Evolutionary conservation across 2,329 filamentous ascomycete genomes (phyloP), one percentile per base, ranked within the genome.

Genomic region (Teratosphaeria viscida): DNA sequence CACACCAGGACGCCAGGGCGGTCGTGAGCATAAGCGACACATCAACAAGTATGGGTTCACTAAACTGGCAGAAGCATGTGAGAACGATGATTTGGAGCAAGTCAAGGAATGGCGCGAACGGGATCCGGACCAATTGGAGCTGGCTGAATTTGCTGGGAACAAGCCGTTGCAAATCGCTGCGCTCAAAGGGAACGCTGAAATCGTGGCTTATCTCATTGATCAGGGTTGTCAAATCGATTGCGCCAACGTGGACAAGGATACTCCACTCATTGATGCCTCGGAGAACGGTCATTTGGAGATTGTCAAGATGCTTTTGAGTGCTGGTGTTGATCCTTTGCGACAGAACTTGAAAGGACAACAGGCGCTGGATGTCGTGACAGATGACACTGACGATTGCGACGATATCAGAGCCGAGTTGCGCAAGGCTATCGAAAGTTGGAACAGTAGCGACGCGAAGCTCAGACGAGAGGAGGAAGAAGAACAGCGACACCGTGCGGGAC

Each of bases 141-240:
- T 92, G 60, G 85, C 89, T 27, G 94, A 99, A 70, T 95, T 96
- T 71, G 94, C 94, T 14, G 90, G 90, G n/a, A 97, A 97, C 69
- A 95, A 92, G 0, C 94, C 94, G 27, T 79, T 99, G 37, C 94
- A 99, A 73, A 94, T 96, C 65, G 92, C 94, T 37, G 86, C 92
- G 35, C 81, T 99, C 60, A 88, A 94, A 69, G 94, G 94, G 6
- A 89, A 87, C 72, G 86, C 86, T 35, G 84, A 94, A 58, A 92
- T 97, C 59, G 94, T 97, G 47, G 86, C 89, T 71, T 87, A 95
- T 57, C 77, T 99, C 47, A 85, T 99, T 62, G 84, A 89, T 8
- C 86, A 90, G 63, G 89, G 90, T 37, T 96, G 92, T 74, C 87
- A 89, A 59, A 81, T 94, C 54, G 89, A 96, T 68, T 92, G 81